Evolutionary conservation across 1,139 yeast species (phyloP).

Genomic region (Hansenula sp.): DNA sequence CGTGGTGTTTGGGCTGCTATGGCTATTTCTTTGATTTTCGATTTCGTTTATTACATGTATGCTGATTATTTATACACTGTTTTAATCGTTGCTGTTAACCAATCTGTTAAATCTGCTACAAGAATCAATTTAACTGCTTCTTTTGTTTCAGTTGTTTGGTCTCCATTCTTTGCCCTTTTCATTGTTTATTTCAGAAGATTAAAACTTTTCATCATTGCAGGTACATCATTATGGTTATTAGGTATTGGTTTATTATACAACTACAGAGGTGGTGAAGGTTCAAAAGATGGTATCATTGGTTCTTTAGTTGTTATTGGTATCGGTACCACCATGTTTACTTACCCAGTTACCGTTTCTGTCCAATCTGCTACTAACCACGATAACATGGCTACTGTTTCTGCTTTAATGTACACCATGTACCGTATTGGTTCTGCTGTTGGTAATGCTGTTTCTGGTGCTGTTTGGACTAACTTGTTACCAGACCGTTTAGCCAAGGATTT

Average conservation of each 20-base stretch:
- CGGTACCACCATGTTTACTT: slow-evolving; percentile 70
- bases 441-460: slow-evolving; percentile 51
- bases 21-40: slow-evolving; percentile 31
- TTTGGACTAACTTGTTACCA: slow-evolving; percentile 51
- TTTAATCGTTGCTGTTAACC: slow-evolving; percentile 56
- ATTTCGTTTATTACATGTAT: slow-evolving; percentile 64
- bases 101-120: slow-evolving; percentile 55
- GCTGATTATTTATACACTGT: slow-evolving; percentile 65
- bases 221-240: slow-evolving; percentile 50
- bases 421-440: slow-evolving; percentile 56
- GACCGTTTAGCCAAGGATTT: slow-evolving; percentile 9
- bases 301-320: slow-evolving; percentile 63
- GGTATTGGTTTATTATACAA: slow-evolving; percentile 55
- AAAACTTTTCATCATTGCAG: slow-evolving; percentile 57
- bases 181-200: slow-evolving; percentile 48
- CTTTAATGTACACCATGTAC: slow-evolving; percentile 50
- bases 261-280: slow-evolving; percentile 49
- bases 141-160: slow-evolving; percentile 60
- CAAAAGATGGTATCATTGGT: slow-evolving; percentile 59
- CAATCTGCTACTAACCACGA: slow-evolving; percentile 60
- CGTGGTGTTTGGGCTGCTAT: slow-evolving; percentile 68
- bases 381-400: slow-evolving; percentile 58
- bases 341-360: slow-evolving; percentile 61
- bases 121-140: slow-evolving; percentile 60
- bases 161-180: slow-evolving; percentile 53